A percentile compares a stretch with the other conserved stretches of the same genome.
Evolutionary conservation across 192 early-diverging fungal species (phyloP).

Genomic region (Spinellus fusiger): DNA sequence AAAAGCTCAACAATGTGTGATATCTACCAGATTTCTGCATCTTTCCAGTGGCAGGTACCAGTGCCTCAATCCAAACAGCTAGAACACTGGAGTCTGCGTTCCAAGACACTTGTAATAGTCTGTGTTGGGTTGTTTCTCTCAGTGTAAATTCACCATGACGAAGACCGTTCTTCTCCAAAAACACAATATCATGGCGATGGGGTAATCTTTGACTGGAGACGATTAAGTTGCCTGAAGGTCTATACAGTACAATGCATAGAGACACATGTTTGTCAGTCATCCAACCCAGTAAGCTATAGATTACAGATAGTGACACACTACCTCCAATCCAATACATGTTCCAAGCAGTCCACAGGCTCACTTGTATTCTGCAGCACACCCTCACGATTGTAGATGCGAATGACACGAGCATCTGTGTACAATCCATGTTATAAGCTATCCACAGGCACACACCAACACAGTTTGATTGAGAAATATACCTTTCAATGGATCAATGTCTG

Average conservation of each 20-base stretch:
- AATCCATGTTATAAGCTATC: neutral
- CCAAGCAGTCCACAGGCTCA: conserved; percentile 73
- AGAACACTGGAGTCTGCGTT: conserved; percentile 87
- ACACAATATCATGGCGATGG: conserved; percentile 81
- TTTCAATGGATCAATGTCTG: conserved; percentile 51
- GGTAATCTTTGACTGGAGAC: conserved; percentile 71
- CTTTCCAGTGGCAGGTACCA: conserved; percentile 7
- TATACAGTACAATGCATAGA: neutral
- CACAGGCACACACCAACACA: neutral
- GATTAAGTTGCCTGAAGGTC: conserved; percentile 80
- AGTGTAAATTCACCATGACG: conserved; percentile 90
- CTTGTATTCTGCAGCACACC: conserved; percentile 74
- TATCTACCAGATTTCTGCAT: conserved; percentile 17
- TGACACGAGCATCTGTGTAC: conserved; percentile 52
- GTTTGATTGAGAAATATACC: conserved; percentile 35
- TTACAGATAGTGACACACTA: conserved; percentile 2
- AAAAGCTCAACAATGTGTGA: neutral
- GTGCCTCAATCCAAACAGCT: conserved; percentile 57
- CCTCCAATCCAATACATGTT: conserved; percentile 75
- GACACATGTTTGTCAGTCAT: neutral
- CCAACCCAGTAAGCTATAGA: too few relatives aligned
- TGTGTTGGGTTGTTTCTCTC: conserved; percentile 39
- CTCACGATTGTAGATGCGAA: conserved; percentile 84
- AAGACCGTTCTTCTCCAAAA: conserved; percentile 93
- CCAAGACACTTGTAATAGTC: conserved; percentile 66